phyloP scores from a whole-genome alignment of 1,284 basidiomycete genomes.

The Singerocomus rubriflavus region DNA sequence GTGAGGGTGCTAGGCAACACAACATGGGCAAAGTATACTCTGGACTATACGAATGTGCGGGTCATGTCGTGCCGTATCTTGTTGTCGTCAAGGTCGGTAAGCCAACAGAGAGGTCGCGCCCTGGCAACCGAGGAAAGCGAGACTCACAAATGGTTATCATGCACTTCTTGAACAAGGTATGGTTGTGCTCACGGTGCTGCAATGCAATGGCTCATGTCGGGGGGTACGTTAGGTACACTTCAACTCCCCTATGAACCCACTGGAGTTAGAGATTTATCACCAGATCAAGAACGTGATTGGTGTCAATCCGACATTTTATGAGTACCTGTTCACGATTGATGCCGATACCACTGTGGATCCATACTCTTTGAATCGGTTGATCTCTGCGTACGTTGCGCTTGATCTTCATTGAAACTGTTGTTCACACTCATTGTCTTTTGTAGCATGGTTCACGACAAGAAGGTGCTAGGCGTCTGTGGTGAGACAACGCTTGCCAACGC shows the following conservation, averaged over 20 bases:
- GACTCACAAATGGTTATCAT: constrained; percentile 96
- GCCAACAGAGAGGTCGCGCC: constrained; percentile 88
- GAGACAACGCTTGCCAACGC: constrained; percentile 90
- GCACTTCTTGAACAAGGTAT: constrained; percentile 94
- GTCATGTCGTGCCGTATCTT: constrained; percentile 95
- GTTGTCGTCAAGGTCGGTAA: constrained; percentile 98
- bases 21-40: constrained; percentile 99
- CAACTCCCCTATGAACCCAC: constrained; percentile 92
- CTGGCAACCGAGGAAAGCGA: constrained; percentile 95
- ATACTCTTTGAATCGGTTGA: constrained; percentile 81
- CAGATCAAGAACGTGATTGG: constrained; percentile 99
- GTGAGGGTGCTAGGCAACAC: constrained; percentile 93
- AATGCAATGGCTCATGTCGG: neutral
- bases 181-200: constrained; percentile 9
- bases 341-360: constrained; percentile 94
- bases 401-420: neutral
- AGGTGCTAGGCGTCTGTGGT: constrained; percentile 89
- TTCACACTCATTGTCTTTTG: neutral
- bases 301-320: constrained; percentile 97
- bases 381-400: constrained; percentile 72
- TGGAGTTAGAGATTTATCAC: constrained; percentile 97
- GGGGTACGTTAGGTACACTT: constrained; percentile 76
- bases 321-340: constrained; percentile 96
- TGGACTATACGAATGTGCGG: constrained; percentile 90
- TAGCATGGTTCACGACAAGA: constrained; percentile 92